These are phyloP conservation scores for Saccharum officinarum DNA, from an alignment of 176 grass and related monocot species.

Conservation along the genomic window DNA sequence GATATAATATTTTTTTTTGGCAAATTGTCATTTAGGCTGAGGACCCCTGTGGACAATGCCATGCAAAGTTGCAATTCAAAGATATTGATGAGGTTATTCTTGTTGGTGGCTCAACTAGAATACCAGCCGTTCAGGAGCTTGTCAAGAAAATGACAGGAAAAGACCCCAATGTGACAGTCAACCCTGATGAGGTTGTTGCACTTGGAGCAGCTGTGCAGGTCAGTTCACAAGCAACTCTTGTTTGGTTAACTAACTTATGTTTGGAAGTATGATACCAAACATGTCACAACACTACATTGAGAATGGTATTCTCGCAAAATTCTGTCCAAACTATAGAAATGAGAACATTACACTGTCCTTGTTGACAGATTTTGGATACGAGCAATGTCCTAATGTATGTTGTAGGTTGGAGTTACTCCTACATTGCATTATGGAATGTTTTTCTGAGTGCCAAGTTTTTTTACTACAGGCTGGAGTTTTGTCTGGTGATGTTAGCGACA, in stretches of 20 bases:
- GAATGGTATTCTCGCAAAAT: neutral
- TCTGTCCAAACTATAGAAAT: neutral
- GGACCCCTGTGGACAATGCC: conserved; percentile 60
- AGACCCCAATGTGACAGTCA: conserved; percentile 77
- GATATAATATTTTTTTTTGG: neutral
- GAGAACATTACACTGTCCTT: neutral
- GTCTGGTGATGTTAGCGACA: conserved; percentile 77
- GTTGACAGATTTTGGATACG: neutral
- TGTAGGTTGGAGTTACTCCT: neutral
- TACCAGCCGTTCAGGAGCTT: conserved; percentile 75
- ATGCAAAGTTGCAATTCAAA: conserved; percentile 66
- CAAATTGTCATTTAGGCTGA: conserved; percentile 45
- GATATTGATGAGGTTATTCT: conserved; percentile 82
- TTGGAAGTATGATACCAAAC: neutral
- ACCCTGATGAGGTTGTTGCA: conserved; percentile 84
- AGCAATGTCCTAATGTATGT: neutral
- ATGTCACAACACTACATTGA: neutral
- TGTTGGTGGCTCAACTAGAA: conserved; percentile 78
- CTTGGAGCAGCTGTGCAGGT: conserved; percentile 88
- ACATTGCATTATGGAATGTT: neutral
- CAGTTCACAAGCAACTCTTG: conserved; percentile 26
- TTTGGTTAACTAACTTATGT: neutral
- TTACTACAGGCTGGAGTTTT: conserved; percentile 65
- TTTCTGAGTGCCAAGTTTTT: conserved; percentile 6
- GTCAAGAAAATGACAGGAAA: conserved; percentile 85